Evolutionary conservation across 2,329 filamentous ascomycete species (phyloP).

Genomic region (Cercospora brassicicola): DNA sequence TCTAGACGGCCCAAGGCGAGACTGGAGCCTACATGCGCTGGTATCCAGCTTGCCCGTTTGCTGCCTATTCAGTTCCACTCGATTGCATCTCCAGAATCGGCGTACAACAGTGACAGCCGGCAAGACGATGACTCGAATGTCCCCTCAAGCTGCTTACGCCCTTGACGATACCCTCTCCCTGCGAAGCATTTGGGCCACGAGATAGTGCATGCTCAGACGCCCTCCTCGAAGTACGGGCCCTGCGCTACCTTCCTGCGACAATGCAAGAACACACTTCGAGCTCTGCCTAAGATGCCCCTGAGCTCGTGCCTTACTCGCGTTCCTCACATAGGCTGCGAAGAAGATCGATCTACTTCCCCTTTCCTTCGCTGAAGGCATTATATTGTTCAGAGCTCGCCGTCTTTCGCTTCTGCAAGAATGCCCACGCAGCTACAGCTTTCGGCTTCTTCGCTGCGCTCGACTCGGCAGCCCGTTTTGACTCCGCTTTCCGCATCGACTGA

Average conservation of each 20-base stretch:
- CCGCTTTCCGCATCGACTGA: background rate
- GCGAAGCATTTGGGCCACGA: background rate
- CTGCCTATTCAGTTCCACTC: background rate
- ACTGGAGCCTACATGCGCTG: background rate
- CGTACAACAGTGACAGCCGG: background rate
- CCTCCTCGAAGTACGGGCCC: background rate
- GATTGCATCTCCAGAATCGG: background rate
- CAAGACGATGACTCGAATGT: background rate
- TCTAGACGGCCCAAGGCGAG: background rate
- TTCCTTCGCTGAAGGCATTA: background rate
- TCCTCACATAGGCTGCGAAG: background rate
- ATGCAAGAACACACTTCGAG: background rate
- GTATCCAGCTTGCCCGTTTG: background rate
- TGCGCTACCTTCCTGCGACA: background rate
- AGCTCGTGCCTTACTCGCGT: background rate
- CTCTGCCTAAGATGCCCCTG: background rate
- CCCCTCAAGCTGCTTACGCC: background rate
- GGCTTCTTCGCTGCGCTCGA: background rate
- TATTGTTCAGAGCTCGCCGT: background rate
- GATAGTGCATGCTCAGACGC: background rate
- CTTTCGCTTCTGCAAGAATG: background rate
- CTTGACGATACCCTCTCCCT: no score
- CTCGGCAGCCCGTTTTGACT: background rate
- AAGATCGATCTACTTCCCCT: background rate
- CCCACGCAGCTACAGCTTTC: background rate